Evolutionary conservation across 768 basidiomycete genomes (phyloP).

Genomic region (Russula olivacea): DNA sequence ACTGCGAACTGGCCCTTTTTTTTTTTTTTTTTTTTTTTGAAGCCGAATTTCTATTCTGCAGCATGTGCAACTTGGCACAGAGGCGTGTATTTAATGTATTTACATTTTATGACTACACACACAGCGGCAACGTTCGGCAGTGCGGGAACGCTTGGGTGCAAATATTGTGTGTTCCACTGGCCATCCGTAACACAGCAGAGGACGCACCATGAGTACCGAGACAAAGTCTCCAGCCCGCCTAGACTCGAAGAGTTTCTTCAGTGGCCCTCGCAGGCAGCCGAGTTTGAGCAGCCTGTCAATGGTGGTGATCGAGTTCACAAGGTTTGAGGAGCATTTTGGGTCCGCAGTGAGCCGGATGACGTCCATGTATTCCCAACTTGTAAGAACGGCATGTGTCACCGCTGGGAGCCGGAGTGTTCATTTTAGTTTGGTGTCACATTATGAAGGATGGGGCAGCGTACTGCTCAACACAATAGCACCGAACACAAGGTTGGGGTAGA

Average conservation of each 20-base stretch:
- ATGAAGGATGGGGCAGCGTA: conserved; percentile 29
- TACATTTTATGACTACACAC: no score
- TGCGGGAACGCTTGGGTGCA: no score
- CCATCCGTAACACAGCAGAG: not conserved
- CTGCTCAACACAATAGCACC: conserved; percentile 89
- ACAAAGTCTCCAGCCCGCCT: conserved; percentile 65
- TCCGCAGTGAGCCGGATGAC: conserved; percentile 70
- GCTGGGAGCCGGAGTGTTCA: conserved; percentile 33
- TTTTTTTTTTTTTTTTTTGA: no score
- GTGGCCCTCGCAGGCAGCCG: conserved; percentile 39
- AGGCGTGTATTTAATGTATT: no score
- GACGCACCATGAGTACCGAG: conserved; percentile 54
- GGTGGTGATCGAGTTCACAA: conserved; percentile 51
- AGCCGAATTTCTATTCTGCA: no score
- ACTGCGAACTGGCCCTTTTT: no score
- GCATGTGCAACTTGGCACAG: no score
- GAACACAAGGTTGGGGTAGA: conserved; percentile 83
- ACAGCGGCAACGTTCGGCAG: no score
- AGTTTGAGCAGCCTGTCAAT: conserved; percentile 59
- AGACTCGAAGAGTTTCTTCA: conserved; percentile 82
- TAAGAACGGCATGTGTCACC: conserved; percentile 78
- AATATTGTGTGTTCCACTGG: no score
- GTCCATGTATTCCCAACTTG: conserved; percentile 88
- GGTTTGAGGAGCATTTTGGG: conserved; percentile 50
- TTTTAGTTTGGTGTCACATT: not conserved